phyloP scores from a whole-genome alignment of 257 asterid genomes.

The Ilex asprella region DNA sequence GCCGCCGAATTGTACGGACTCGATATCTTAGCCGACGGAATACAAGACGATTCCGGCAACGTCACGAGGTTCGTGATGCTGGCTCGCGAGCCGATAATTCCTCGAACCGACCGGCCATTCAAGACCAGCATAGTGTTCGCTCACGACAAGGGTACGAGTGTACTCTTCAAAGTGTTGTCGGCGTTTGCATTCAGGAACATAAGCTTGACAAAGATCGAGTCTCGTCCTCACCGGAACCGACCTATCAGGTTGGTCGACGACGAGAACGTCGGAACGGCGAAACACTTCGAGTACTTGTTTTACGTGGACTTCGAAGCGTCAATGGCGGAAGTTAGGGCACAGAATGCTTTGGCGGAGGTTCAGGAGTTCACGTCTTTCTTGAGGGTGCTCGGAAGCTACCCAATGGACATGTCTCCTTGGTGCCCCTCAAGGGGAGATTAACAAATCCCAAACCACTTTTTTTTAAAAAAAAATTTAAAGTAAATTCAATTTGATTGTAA shows the following conservation, averaged over 20 bases:
- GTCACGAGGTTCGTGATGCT: conserved; percentile 87
- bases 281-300: conserved; percentile 81
- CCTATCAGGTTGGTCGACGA: conserved; percentile 67
- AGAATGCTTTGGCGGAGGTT: conserved; percentile 82
- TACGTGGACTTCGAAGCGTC: conserved; percentile 90
- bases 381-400: conserved; percentile 88
- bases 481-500: too few species aligned
- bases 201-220: conserved; percentile 74
- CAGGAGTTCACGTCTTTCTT: conserved; percentile 87
- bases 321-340: conserved; percentile 85
- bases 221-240: conserved; percentile 67
- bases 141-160: conserved; percentile 71
- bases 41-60: conserved; percentile 77
- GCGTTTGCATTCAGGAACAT: conserved; percentile 85
- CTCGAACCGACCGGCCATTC: conserved; percentile 84
- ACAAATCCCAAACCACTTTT: neutral
- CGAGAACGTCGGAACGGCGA: conserved; percentile 59
- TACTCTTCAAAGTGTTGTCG: conserved; percentile 69
- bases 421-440: conserved; percentile 40
- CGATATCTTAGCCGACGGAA: conserved; percentile 53
- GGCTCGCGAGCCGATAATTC: conserved; percentile 82
- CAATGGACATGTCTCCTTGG: conserved; percentile 96
- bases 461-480: too few species aligned
- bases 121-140: conserved; percentile 89
- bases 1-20: conserved; percentile 83